Base-by-base conservation (phyloP, 2,329 filamentous ascomycete species). In the Sclerotinia sclerotiorum region DNA sequence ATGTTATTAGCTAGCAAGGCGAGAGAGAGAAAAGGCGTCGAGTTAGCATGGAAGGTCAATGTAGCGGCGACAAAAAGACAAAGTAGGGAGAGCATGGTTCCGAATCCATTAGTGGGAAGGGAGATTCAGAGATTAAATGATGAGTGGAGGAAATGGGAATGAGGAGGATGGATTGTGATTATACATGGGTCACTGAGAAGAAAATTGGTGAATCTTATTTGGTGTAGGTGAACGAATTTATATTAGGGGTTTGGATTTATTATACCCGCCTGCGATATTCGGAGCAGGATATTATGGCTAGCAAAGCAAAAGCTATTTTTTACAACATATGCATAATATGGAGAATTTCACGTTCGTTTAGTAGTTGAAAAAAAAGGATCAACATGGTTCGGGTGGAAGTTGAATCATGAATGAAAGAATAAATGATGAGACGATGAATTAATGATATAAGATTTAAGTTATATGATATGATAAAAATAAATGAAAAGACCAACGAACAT, bases 1-100 rank as follows among this genome's bases (percentile, higher is more conserved):
- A 82, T 82, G 32, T 89, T 88, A 71, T 79, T 97, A 51, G 81
- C 84, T 54, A 73, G 71, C 29, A 86, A 85, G 73, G 81, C 88
- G 46, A 80, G 84, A 58, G 87, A 90, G 72, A 82, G 88, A 72
- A 82, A 78, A 78, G 68, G 32, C 5, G 63, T 73, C 0, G 76
- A 77, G 68, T 15, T 60, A 27, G 69, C 58, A 19, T 74, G 71
- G 35, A 77, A 76, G 54, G 66, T 56, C 35, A 70, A 74, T 65
- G 19, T 74, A 27, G 70, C 56, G 27, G 73, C 72, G 39, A 67
- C 74, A 58, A 73, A 67, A 65, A 67, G 71, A 51, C 62, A 65
- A 60, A 68, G 49, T 44, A 69, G 57, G 60, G 65, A 62, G 48
- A 62, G 56, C 21, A 62, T 67, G 65, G 46, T 62, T 32, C 48